Evolutionary conservation across 176 grass and related monocot genomes (phyloP), one percentile per base, ranked within the genome.

Genomic region (Pontederia crassipes): DNA sequence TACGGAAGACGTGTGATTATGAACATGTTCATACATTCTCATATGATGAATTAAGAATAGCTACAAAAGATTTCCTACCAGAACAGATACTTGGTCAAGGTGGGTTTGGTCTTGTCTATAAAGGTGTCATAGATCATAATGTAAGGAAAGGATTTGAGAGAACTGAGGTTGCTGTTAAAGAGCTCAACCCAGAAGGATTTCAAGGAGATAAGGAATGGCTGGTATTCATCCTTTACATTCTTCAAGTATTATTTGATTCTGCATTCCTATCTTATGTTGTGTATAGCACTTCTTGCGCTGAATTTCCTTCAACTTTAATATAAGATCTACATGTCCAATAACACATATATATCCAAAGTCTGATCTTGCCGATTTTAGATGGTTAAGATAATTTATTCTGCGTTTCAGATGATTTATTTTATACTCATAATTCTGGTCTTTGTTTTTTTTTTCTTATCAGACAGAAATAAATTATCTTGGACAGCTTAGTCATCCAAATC

Each of bases 161-260:
- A 18, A 82, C 79, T 62, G 78, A 82, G 17, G 87, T 97, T 76
- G 92, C 92, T 65, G 92, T 97, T 52, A 97, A 97, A 85, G 80
- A 88, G 70, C 67, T 97, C 48, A 97, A 91, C 71, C 92, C 84
- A 68, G 87, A 91, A 56, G 92, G 92, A 0, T 82, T 91, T 75
- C 92, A 97, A 52, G 92, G 92, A 58, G 87, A 97, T 75, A 97
- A 97, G 58, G 87, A 97, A 85, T 97, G 92, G 92, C 72, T 97
- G 75, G 92, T 97, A 80, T 32, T 74, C 53, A 15, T 40, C 29
- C 46, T 7, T 67, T 58, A 2, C 8, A 48, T 54, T 57, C 61
- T 4, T 15, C 7, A 17, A 18, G 51, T 46, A 8, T 32, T 46
- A 12, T 35, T 72, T 46, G 65, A 8, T 47, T 51, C 50, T 26